Evolutionary conservation across 2,329 filamentous ascomycete genomes (phyloP), one percentile per base, ranked within the genome.

Genomic region (Aspergillus novoparasiticus): DNA sequence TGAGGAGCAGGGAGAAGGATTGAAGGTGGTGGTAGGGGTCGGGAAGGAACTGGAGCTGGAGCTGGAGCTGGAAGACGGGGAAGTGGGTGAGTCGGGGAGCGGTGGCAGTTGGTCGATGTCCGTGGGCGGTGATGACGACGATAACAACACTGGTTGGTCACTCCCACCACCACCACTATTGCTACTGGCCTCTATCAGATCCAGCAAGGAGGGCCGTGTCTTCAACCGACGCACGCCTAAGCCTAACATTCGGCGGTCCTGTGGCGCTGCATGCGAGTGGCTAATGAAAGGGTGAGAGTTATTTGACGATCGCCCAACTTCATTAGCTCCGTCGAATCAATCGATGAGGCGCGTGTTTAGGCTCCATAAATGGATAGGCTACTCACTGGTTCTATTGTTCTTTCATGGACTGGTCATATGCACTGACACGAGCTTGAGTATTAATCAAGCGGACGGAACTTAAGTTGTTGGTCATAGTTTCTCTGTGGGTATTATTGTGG

Each of bases 161-260:
- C 21, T 46, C 16, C 65, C 63, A 51, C 60, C 64, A 63, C 64
- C 62, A 62, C 64, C 62, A 62, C 51, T 23, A 51, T 58, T 64
- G 62, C 65, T 62, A 61, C 51, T 55, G 51, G 34, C 51, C 36
- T 63, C 65, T 69, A 90, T 82, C 70, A 90, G 82, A 72, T 90
- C 86, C 74, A 88, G 81, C 67, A 90, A 80, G 57, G 87, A 90
- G 59, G 86, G 85, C 69, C 86, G 85, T 75, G 82, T 78, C 81
- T 81, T 84, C 68, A 89, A 78, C 76, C 82, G 83, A 75, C 85
- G 86, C 73, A 85, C 74, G 65, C 77, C 81, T 70, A 87, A 75
- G 73, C 85, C 85, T 74, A 87, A 81, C 84, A 85, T 85, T 72
- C 80, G 81, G 60, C 69, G 23, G 21, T 48, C 14, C 46, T 32